These are phyloP conservation scores for Helicostylum pulchrum DNA, from an alignment of 192 early-diverging fungal genomes.

Conservation along the genomic window DNA sequence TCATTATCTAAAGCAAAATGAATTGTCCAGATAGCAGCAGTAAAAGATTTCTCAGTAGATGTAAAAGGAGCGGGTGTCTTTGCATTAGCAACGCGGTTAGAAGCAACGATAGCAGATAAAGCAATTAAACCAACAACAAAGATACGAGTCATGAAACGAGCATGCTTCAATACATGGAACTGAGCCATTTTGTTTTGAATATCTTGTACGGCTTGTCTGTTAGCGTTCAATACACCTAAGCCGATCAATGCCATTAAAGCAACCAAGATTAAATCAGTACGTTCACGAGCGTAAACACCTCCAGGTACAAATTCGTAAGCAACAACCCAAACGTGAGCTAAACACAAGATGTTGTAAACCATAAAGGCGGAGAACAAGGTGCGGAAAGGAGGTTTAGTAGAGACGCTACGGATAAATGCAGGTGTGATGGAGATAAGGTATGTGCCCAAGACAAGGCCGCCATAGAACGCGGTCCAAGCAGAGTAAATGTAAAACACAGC, in stretches of 20 bases:
- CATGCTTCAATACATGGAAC: conserved; percentile 25
- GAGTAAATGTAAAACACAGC: conserved; percentile 54
- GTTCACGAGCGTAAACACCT: conserved; percentile 69
- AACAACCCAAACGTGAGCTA: conserved; percentile 78
- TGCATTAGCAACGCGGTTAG: conserved; percentile 47
- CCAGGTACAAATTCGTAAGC: conserved; percentile 84
- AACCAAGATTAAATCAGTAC: conserved; percentile 64
- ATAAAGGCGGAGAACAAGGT: conserved; percentile 60
- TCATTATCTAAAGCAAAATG: conserved; percentile 85
- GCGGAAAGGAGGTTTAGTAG: conserved; percentile 59
- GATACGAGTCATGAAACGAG: conserved; percentile 41
- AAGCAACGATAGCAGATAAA: conserved; percentile 35
- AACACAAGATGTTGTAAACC: conserved; percentile 66
- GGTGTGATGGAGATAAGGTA: conserved; percentile 61
- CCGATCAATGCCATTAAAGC: conserved; percentile 60
- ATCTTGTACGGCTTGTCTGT: conserved; percentile 7
- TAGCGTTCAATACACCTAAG: conserved; percentile 49
- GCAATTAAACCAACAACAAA: conserved; percentile 37
- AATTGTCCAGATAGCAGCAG: conserved; percentile 82
- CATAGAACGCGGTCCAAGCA: conserved; percentile 61
- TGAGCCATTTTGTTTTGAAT: conserved; percentile 7
- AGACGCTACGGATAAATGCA: conserved; percentile 51
- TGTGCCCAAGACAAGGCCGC: conserved; percentile 59
- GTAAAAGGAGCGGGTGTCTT: conserved; percentile 55
- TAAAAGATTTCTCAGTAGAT: conserved; percentile 63